Percentiles rank a stretch among this genome's conserved stretches.
Conservation (phyloP, 441 rosid genomes). For the Adansonia madagascariensis region DNA sequence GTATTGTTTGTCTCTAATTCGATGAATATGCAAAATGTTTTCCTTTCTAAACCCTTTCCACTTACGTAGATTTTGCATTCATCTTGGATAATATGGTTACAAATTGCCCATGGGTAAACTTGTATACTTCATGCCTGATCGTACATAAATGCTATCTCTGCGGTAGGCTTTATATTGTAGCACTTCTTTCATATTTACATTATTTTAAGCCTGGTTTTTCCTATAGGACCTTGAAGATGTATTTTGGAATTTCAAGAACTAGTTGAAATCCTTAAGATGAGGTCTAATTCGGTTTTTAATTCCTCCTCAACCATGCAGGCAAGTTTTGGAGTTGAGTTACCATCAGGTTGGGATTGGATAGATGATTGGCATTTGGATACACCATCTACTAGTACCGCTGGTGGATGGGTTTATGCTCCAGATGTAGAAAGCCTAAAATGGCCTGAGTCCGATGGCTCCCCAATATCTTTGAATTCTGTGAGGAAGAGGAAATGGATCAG, state of each 20-base stretch:
- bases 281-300: slow-evolving; percentile 16
- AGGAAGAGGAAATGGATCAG: slow-evolving; percentile 82
- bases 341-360: slow-evolving; percentile 65
- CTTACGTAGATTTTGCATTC: neutral
- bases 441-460: slow-evolving; percentile 58
- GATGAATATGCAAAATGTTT: neutral
- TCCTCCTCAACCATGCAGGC: slow-evolving; percentile 41
- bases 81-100: slow-evolving; percentile 19
- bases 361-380: slow-evolving; percentile 68
- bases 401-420: slow-evolving; percentile 77
- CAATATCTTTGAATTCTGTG: slow-evolving; percentile 48
- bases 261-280: neutral
- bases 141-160: neutral
- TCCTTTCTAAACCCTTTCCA: slow-evolving; percentile 17
- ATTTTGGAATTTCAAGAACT: neutral
- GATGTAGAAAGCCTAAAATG: slow-evolving; percentile 62
- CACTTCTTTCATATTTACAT: neutral
- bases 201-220: neutral
- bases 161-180: neutral
- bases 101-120: slow-evolving; percentile 8
- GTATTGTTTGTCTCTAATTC: slow-evolving; percentile 5
- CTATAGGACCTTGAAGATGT: neutral
- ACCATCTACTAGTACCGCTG: slow-evolving; percentile 46
- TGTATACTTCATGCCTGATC: neutral
- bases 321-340: slow-evolving; percentile 40